These are phyloP conservation scores for Combretum micranthum DNA, from an alignment of 345 rosid species.

Conservation along the genomic window DNA sequence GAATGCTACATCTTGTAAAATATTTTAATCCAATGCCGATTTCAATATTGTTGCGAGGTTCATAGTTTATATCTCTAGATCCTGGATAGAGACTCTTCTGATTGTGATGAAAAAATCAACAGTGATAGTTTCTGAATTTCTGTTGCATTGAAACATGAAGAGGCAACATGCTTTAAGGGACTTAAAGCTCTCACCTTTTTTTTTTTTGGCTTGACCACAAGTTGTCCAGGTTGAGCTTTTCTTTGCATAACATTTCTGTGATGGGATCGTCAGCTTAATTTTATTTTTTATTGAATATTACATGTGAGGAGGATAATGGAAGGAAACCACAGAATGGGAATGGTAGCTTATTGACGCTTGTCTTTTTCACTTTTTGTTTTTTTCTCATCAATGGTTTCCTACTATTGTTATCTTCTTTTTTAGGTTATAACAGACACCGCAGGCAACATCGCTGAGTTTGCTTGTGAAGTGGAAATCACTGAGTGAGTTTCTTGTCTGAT, in stretches of 20 bases:
- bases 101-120: no score
- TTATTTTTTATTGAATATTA: slow-evolving; percentile 5
- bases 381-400: not conserved
- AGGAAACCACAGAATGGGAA: slow-evolving; percentile 96
- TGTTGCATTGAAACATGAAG: no score
- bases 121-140: no score
- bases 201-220: no score
- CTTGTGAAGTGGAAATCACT: slow-evolving; percentile 97
- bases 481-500: slow-evolving; percentile 34
- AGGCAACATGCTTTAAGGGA: no score
- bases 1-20: not conserved
- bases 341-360: slow-evolving; percentile 39
- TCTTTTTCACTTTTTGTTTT: slow-evolving; percentile 11
- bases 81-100: no score
- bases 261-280: not conserved
- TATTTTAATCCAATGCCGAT: not conserved
- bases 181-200: no score
- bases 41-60: not conserved
- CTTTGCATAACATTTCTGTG: no score
- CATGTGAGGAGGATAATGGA: slow-evolving; percentile 97
- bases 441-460: slow-evolving; percentile 71
- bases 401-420: slow-evolving; percentile 11
- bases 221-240: no score
- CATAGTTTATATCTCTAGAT: not conserved
- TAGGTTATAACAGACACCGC: slow-evolving; percentile 70